These are phyloP conservation scores for Trametes villosa DNA, from an alignment of 768 basidiomycete species.

Conservation along the genomic window DNA sequence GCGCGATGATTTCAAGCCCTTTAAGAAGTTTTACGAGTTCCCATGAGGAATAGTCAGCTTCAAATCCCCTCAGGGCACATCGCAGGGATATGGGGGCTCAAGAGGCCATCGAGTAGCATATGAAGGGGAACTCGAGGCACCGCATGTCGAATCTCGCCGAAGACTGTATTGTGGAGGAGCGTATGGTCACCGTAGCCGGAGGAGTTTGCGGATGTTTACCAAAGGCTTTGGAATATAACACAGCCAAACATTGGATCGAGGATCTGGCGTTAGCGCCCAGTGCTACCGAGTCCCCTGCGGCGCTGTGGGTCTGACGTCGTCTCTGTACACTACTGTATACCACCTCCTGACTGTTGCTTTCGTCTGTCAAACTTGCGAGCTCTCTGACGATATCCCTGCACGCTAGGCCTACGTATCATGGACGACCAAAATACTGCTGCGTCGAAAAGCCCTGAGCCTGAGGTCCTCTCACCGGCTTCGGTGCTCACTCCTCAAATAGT, in stretches of 20 bases:
- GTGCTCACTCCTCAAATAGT: slow-evolving; percentile 46
- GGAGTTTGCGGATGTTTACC: slow-evolving; percentile 14
- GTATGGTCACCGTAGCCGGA: no score
- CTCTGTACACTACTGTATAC: background rate
- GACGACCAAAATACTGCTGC: background rate
- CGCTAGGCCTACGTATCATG: background rate
- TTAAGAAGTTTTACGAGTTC: no score
- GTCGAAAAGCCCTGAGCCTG: slow-evolving; percentile 30
- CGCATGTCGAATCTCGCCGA: no score
- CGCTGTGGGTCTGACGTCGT: background rate
- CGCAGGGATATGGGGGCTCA: no score
- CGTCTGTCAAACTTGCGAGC: background rate
- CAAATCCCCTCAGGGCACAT: no score
- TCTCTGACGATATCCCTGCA: background rate
- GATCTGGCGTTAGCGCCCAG: background rate
- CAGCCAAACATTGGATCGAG: slow-evolving; percentile 9
- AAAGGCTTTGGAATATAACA: slow-evolving; percentile 29
- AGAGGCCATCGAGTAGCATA: no score
- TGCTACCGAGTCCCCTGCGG: no score
- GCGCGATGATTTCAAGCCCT: no score
- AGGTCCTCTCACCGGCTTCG: slow-evolving; percentile 41
- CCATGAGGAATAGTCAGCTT: no score
- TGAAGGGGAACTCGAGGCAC: no score
- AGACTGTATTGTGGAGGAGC: no score
- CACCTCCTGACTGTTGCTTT: background rate